Percentiles rank a stretch among this genome's conserved stretches.
Conservation (phyloP, 192 early-diverging fungal species). For the Entomortierella beljakovae region DNA sequence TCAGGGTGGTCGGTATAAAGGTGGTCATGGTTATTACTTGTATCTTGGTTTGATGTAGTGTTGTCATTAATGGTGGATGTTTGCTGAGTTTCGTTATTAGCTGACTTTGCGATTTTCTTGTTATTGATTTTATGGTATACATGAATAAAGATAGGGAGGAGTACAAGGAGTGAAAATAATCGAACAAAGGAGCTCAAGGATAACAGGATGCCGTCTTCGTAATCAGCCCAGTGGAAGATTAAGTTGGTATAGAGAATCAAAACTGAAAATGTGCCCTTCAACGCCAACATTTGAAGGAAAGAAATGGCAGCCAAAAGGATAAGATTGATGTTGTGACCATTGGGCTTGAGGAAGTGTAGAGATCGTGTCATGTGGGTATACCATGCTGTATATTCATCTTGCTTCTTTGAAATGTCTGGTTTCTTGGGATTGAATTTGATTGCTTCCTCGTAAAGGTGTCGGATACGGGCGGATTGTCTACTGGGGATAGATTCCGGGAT, state of each 20-base stretch:
- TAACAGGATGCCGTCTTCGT: slow-evolving; percentile 56
- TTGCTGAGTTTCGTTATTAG: no score
- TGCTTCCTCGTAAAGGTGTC: slow-evolving; percentile 22
- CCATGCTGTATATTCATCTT: slow-evolving; percentile 6
- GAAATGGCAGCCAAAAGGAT: slow-evolving; percentile 35
- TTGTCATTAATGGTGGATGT: background rate
- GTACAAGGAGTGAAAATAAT: slow-evolving; percentile 35
- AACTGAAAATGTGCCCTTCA: slow-evolving; percentile 39
- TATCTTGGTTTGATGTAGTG: no score
- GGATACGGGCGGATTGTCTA: slow-evolving; percentile 29
- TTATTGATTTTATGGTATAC: slow-evolving; percentile 27
- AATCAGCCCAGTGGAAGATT: slow-evolving; percentile 58
- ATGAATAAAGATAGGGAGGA: slow-evolving; percentile 49
- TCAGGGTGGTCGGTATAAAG: slow-evolving; percentile 7
- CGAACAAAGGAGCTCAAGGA: slow-evolving; percentile 30
- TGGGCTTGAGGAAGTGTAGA: slow-evolving; percentile 24
- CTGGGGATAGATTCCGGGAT: slow-evolving; percentile 36
- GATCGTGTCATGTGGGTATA: slow-evolving; percentile 18
- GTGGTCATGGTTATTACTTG: background rate
- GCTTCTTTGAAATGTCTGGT: background rate
- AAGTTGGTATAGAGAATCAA: slow-evolving; percentile 58
- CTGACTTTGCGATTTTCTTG: background rate
- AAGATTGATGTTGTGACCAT: slow-evolving; percentile 29
- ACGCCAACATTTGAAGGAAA: slow-evolving; percentile 25
- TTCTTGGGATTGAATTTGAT: slow-evolving; percentile 7